Evolutionary conservation across 2,329 filamentous ascomycete genomes (phyloP), one percentile per base, ranked within the genome.

Genomic region (Zasmidium cellare): DNA sequence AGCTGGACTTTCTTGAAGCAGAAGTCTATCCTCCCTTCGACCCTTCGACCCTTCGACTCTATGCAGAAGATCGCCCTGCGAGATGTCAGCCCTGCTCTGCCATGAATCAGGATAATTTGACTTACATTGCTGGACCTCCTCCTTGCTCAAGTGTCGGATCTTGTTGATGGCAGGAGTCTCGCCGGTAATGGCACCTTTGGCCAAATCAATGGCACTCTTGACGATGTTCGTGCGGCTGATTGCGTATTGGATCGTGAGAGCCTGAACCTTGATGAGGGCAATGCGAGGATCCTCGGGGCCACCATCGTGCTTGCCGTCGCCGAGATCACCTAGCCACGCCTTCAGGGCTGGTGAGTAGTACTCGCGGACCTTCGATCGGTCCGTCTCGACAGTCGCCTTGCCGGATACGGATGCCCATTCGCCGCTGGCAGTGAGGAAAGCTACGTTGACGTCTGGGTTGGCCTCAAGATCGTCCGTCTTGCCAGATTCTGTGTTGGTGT

Each of bases 391-490:
- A 23, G 77, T 78, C 1, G 90, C 87, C 1, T 79, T 81, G 51
- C 92, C 92, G n/a, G 89, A 89, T 61, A 96, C 79, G 2, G 90
- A 94, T 0, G 91, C 91, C 92, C 92, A 96, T 74, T 93, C 87
- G 65, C 91, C 90, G 2, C 84, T 84, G 64, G 76, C 74, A 62
- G 72, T 68, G 66, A 93, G 81, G 80, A 96, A 96, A 49, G 88
- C 84, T 64, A 96, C 82, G 78, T 96, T 96, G 78, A 92, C 83
- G 66, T 90, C 83, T 0, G 87, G 79, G 74, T 96, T 87, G 56
- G 80, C 79, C 56, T 84, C 80, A 45, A 96, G 82, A 70, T 96
- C 91, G 74, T 91, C 84, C 3, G 90, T 92, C 82, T 96, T 96
- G 77, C 90, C 86, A 9, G 90, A 92, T 73, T 93, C 89, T 62